phyloP scores from a whole-genome alignment of 345 rosid species.

The Pugionium cornutum region DNA sequence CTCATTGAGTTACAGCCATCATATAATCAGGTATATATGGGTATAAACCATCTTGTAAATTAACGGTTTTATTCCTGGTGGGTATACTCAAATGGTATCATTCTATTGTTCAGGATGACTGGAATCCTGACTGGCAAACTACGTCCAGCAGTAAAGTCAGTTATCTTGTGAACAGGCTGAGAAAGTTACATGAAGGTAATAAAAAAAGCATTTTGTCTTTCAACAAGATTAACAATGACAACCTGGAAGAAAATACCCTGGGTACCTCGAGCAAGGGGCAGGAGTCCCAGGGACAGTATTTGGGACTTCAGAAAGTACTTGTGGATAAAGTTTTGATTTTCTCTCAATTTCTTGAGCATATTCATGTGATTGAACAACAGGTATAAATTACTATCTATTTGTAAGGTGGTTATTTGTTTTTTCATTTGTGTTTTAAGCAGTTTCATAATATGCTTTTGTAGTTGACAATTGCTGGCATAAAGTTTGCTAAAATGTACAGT shows the following conservation, averaged over 20 bases:
- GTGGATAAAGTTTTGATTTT: slow-evolving; percentile 79
- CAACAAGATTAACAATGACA: slow-evolving; percentile 31
- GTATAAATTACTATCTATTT: slow-evolving; percentile 43
- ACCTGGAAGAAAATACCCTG: slow-evolving; percentile 37
- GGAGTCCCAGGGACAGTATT: slow-evolving; percentile 31
- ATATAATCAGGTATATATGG: slow-evolving; percentile 70
- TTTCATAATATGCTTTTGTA: slow-evolving; percentile 34
- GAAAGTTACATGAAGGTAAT: slow-evolving; percentile 58
- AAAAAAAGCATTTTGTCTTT: slow-evolving; percentile 30
- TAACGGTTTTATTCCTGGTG: slow-evolving; percentile 8
- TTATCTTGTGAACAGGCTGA: slow-evolving; percentile 74
- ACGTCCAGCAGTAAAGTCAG: slow-evolving; percentile 93
- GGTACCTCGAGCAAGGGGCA: slow-evolving; percentile 29
- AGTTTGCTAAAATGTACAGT: slow-evolving; percentile 74
- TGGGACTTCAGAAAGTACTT: slow-evolving; percentile 39
- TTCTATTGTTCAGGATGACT: slow-evolving; percentile 68
- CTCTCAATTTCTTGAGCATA: slow-evolving; percentile 97
- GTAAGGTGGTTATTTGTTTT: slow-evolving; percentile 3
- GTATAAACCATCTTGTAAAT: slow-evolving; percentile 18
- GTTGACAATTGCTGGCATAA: slow-evolving; percentile 78
- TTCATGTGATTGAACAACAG: slow-evolving; percentile 86
- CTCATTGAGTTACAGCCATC: slow-evolving; percentile 97
- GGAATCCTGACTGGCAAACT: slow-evolving; percentile 98
- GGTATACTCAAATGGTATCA: slow-evolving; percentile 23
- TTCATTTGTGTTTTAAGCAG: slow-evolving; percentile 6